Evolutionary conservation across 768 basidiomycete genomes (phyloP), one percentile per base, ranked within the genome.

Genomic region (Dioszegia hungarica): DNA sequence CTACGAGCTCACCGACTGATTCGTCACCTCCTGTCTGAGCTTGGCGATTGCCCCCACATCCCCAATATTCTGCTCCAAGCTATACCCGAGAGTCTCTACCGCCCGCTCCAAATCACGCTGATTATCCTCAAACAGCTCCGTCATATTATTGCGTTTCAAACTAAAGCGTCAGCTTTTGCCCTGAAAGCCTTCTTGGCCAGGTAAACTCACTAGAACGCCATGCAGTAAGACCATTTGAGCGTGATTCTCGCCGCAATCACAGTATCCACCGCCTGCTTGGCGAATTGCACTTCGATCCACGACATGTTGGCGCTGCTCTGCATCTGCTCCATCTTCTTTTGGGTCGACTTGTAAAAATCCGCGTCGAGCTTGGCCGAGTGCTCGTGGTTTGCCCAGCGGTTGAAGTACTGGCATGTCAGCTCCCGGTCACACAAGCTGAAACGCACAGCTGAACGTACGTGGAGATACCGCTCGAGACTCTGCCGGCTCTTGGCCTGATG

Each of bases 271-370:
- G 95, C 95, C 77, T 93, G 93, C 81, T 91, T 92, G 83, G 95
- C 93, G 78, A 99, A 99, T 78, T 98, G 94, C 28, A 86, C 92
- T 78, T 99, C 93, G 64, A 99, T 99, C 95, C 95, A 99, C 1
- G 91, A 92, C 36, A 99, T 78, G 54, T 85, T 82, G 1, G 90
- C 91, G 11, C 86, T 86, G 61, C 91, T 83, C 79, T 98, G 95
- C 87, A 98, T 94, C 78, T 95, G 91, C 77, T 97, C 92, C 95
- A 99, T 99, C 85, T 97, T 97, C 84, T 94, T 92, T 82, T 99
- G 93, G 12, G 94, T 97, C 80, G 92, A 92, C 54, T 82, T 82
- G 76, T 93, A 94, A 38, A 98, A 80, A 62, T 97, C 91, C 15
- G 89, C 76, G 17, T 94, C 92, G 48, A 99, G 85, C 78, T 92